Evolutionary conservation across 169 alveolate genomes (phyloP).

Genomic region (Theileria annulata): DNA sequence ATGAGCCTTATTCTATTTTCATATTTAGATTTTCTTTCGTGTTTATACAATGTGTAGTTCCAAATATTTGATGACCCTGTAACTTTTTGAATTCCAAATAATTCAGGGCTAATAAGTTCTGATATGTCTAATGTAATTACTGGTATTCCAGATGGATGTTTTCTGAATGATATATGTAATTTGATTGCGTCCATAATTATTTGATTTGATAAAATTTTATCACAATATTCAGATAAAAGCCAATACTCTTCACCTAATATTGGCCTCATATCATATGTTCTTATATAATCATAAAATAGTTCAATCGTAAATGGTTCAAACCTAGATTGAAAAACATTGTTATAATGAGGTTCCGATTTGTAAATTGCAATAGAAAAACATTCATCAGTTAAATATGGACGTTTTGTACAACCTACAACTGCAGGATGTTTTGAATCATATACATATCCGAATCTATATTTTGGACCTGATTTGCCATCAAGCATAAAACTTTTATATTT

Average conservation of each 20-base stretch:
- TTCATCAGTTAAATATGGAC: background rate
- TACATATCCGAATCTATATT: background rate
- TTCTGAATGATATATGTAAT: too few species aligned
- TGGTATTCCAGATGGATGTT: too few species aligned
- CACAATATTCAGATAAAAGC: too few species aligned
- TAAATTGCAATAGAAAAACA: background rate
- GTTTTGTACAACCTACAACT: background rate
- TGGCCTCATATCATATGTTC: too few species aligned
- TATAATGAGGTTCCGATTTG: too few species aligned
- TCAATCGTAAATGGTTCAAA: too few species aligned
- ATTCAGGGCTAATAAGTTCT: background rate
- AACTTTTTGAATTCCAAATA: background rate
- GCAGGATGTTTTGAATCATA: background rate
- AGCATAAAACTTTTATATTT: background rate
- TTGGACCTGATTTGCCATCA: background rate
- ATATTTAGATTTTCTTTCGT: background rate
- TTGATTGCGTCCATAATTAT: too few species aligned
- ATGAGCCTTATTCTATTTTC: background rate
- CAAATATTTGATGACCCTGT: background rate
- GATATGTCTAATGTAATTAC: background rate
- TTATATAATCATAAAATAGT: too few species aligned
- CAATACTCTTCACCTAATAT: too few species aligned
- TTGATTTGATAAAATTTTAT: too few species aligned
- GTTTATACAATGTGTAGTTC: background rate
- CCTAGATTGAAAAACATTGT: too few species aligned